A percentile compares a stretch with the other conserved stretches of the same genome.
phyloP scores from a whole-genome alignment of 1,139 yeast species.

The Spencermartinsiella ligniputridi region DNA sequence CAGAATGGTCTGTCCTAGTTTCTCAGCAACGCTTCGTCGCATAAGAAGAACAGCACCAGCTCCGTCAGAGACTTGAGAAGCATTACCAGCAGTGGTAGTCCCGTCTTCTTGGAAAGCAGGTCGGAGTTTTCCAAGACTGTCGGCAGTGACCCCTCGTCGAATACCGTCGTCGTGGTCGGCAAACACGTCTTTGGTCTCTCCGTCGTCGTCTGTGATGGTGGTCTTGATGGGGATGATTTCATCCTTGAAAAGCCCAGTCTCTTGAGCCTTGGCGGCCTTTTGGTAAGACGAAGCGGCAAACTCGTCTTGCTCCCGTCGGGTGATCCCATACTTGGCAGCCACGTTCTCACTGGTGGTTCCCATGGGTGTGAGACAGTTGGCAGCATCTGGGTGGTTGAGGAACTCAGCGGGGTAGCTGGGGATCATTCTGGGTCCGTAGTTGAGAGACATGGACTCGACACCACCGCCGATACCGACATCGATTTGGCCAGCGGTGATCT shows the following conservation, averaged over 20 bases:
- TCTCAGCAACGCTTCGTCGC: conserved; percentile 83
- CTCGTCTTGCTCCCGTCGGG: conserved; percentile 40
- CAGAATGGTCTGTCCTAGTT: conserved; percentile 58
- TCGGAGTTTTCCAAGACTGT: conserved; percentile 63
- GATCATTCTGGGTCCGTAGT: conserved; percentile 71
- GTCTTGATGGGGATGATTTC: conserved; percentile 77
- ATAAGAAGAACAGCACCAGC: conserved; percentile 86
- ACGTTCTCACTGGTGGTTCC: conserved; percentile 85
- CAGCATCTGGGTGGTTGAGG: conserved; percentile 45
- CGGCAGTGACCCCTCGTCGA: conserved; percentile 79
- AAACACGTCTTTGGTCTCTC: conserved; percentile 39
- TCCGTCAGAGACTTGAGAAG: conserved; percentile 94
- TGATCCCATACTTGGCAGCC: conserved; percentile 42
- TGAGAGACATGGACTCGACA: conserved; percentile 85
- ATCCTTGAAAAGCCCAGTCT: conserved; percentile 68
- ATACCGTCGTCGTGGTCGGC: conserved; percentile 88
- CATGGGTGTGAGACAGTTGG: conserved; percentile 79
- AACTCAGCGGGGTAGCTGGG: conserved; percentile 57
- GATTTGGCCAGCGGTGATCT: conserved; percentile 81
- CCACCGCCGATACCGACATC: conserved; percentile 90
- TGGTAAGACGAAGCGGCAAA: conserved; percentile 41
- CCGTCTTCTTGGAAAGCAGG: conserved; percentile 90
- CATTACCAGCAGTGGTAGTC: conserved; percentile 89
- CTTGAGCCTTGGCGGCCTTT: conserved; percentile 74
- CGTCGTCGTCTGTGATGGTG: conserved; percentile 35